Conservation (phyloP, 805 yeast species). For the Metschnikowia reukaufii region DNA sequence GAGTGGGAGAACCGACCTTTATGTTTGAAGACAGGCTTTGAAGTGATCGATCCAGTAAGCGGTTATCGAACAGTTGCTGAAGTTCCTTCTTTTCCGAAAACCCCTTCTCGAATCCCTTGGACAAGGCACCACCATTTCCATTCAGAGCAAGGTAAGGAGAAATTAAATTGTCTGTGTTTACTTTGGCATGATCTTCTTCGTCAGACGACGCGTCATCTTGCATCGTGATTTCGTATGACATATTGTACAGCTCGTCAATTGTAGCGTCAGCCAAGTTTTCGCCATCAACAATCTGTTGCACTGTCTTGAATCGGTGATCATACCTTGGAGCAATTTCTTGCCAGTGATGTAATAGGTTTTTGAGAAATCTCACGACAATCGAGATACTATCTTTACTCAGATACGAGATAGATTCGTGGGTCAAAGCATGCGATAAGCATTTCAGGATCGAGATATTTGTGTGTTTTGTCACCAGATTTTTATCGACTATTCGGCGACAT, state of each 20-base stretch:
- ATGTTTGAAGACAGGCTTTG: no score
- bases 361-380: constrained; percentile 54
- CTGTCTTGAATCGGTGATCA: constrained; percentile 13
- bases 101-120: no score
- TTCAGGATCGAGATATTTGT: constrained; percentile 41
- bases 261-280: constrained; percentile 12
- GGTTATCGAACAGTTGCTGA: neutral
- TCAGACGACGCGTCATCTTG: constrained; percentile 16
- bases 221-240: constrained; percentile 33
- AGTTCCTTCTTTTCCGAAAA: no score
- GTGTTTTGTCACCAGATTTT: constrained; percentile 20
- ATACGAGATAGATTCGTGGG: constrained; percentile 46
- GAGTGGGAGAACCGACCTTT: no score
- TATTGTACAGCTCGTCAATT: constrained; percentile 32
- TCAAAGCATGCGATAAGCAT: constrained; percentile 53
- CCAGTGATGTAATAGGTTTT: constrained; percentile 56
- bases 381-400: constrained; percentile 47
- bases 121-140: no score
- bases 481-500: constrained; percentile 37
- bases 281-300: constrained; percentile 20
- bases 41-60: no score
- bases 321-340: constrained; percentile 25
- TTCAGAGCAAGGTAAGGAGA: no score
- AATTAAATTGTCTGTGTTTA: neutral
- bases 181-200: constrained; percentile 12